Conservation (phyloP, 441 rosid genomes). For the Eutrema salsugineum region DNA sequence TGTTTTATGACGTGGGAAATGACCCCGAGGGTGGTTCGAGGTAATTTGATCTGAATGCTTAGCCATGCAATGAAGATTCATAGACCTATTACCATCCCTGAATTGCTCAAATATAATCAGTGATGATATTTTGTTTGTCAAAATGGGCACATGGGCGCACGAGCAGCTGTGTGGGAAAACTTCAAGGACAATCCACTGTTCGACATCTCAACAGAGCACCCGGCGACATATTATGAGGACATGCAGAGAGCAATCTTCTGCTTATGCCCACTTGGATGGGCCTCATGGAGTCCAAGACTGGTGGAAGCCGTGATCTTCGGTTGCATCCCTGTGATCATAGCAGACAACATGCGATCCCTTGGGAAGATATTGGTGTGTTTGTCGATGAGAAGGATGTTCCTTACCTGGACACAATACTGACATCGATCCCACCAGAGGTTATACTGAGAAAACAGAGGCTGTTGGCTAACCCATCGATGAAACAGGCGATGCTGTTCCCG, state of each 20-base stretch:
- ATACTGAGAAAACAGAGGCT: constrained; percentile 64
- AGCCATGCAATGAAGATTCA: neutral
- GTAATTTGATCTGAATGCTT: constrained; percentile 24
- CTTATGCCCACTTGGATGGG: constrained; percentile 82
- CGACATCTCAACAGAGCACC: constrained; percentile 80
- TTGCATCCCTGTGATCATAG: constrained; percentile 77
- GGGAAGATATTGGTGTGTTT: constrained; percentile 77
- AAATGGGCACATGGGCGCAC: constrained; percentile 49
- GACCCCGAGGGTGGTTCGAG: constrained; percentile 87
- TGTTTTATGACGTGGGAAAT: constrained; percentile 79
- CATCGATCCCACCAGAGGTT: constrained; percentile 62
- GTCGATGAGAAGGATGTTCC: constrained; percentile 73
- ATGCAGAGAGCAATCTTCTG: constrained; percentile 80
- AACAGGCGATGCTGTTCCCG: constrained; percentile 77
- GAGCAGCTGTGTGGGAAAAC: constrained; percentile 86
- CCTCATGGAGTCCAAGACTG: constrained; percentile 82
- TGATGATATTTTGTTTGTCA: neutral
- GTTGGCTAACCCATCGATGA: constrained; percentile 80
- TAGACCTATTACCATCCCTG: neutral
- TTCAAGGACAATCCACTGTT: constrained; percentile 74
- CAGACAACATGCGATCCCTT: constrained; percentile 77
- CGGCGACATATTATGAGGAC: constrained; percentile 72
- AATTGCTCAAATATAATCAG: neutral
- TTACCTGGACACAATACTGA: constrained; percentile 64
- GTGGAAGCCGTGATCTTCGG: constrained; percentile 85